Evolutionary conservation across 192 early-diverging fungal species (phyloP).

Genomic region (Mortierella alpina): DNA sequence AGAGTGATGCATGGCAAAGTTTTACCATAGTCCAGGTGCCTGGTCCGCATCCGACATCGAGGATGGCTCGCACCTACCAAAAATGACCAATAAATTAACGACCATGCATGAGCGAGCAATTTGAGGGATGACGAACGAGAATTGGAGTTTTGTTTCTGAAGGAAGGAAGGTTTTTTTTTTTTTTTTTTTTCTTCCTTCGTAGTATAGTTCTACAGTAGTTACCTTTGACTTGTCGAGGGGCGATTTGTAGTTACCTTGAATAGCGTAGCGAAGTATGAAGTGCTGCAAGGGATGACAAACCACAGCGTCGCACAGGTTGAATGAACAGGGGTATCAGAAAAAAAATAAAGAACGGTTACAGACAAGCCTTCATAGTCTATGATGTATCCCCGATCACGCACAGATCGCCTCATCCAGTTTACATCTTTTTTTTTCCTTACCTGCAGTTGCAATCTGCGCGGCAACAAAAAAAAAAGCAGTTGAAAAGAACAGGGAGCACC

Average conservation of each 20-base stretch:
- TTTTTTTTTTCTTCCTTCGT: neutral
- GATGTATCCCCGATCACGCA: conserved; percentile 1
- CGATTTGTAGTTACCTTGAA: conserved; percentile 12
- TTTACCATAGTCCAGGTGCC: conserved; percentile 56
- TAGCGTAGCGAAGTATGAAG: conserved; percentile 22
- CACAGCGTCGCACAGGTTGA: neutral
- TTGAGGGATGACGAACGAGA: too few relatives aligned
- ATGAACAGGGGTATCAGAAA: neutral
- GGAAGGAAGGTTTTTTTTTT: neutral
- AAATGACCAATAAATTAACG: neutral
- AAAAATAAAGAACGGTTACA: too few relatives aligned
- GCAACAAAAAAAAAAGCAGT: neutral
- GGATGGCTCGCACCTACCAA: conserved; percentile 14
- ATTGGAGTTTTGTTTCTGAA: neutral
- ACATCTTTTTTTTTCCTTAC: conserved; percentile 12
- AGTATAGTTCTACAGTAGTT: neutral
- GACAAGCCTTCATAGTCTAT: too few relatives aligned
- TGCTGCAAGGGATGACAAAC: conserved; percentile 1
- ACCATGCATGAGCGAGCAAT: neutral
- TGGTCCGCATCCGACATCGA: conserved; percentile 54
- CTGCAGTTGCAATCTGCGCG: conserved; percentile 22
- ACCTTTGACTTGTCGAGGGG: conserved; percentile 31
- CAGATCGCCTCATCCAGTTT: conserved; percentile 1
- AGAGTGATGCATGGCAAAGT: neutral
- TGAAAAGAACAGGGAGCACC: neutral